A percentile compares a stretch with the other conserved stretches of the same genome.
Evolutionary conservation across 768 basidiomycete genomes (phyloP).

Genomic region (Pulveroboletus ravenelii): DNA sequence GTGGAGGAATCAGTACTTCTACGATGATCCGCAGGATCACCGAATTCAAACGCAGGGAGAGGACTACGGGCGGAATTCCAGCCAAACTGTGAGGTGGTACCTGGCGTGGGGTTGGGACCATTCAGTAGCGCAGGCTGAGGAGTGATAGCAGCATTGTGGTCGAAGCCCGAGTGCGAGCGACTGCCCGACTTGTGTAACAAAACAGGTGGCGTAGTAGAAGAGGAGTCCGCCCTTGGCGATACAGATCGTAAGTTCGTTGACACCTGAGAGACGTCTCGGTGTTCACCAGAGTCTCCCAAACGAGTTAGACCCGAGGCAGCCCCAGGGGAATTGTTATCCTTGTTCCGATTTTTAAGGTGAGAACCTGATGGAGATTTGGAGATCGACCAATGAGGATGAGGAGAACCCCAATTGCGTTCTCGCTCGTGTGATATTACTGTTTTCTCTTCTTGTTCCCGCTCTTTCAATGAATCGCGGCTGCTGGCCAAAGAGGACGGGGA

Average conservation of each 20-base stretch:
- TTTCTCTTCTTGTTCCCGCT: slow-evolving; percentile 28
- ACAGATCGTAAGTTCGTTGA: slow-evolving; percentile 1
- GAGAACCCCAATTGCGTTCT: slow-evolving; percentile 69
- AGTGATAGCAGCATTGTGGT: background rate
- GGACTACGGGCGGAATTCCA: slow-evolving; percentile 38
- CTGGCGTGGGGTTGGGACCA: slow-evolving; percentile 14
- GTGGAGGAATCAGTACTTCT: slow-evolving; percentile 23
- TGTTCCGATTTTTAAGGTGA: slow-evolving; percentile 2
- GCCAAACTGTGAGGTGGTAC: slow-evolving; percentile 30
- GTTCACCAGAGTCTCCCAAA: slow-evolving; percentile 5
- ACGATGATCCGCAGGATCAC: slow-evolving; percentile 18
- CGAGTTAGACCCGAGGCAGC: slow-evolving; percentile 17
- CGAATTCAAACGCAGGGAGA: slow-evolving; percentile 40
- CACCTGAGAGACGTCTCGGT: slow-evolving; percentile 3
- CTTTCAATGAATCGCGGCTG: slow-evolving; percentile 32
- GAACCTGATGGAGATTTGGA: slow-evolving; percentile 18
- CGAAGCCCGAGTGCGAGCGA: background rate
- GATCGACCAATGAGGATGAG: slow-evolving; percentile 51
- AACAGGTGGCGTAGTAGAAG: background rate
- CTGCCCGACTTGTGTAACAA: slow-evolving; percentile 1
- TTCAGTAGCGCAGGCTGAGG: background rate
- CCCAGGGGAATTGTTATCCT: slow-evolving; percentile 10
- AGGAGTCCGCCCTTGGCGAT: background rate
- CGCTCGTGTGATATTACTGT: slow-evolving; percentile 45
- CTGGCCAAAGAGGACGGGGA: slow-evolving; percentile 41